A percentile compares a stretch with the other conserved stretches of the same genome.
phyloP scores from a whole-genome alignment of 208 protist species.

The Herpetomonas tarakana region DNA sequence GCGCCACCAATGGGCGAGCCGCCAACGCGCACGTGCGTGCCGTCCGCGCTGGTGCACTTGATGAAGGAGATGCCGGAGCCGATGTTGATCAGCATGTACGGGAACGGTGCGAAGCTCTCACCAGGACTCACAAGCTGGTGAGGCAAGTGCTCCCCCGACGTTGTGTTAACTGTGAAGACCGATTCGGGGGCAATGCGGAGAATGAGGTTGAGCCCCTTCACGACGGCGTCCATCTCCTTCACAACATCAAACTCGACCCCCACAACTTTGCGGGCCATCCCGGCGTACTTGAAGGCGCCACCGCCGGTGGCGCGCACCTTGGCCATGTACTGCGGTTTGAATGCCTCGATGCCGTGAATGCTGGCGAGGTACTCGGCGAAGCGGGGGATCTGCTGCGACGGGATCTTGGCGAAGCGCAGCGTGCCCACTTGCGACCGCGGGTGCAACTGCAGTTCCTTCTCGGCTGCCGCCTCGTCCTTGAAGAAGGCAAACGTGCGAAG shows the following conservation, averaged over 20 bases:
- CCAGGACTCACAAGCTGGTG: conserved; percentile 51
- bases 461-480: conserved; percentile 24
- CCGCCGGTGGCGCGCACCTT: conserved; percentile 84
- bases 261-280: conserved; percentile 40
- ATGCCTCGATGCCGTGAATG: conserved; percentile 30
- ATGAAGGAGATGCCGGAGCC: conserved; percentile 97
- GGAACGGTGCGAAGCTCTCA: conserved; percentile 73
- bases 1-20: conserved; percentile 96
- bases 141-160: conserved; percentile 53
- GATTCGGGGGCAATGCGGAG: conserved; percentile 60
- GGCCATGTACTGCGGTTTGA: conserved; percentile 33
- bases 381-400: conserved; percentile 71
- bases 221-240: conserved; percentile 89
- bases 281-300: conserved; percentile 87
- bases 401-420: conserved; percentile 83
- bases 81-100: conserved; percentile 97
- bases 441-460: conserved; percentile 30
- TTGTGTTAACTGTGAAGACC: conserved; percentile 81
- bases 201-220: conserved; percentile 86
- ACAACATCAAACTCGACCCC: conserved; percentile 72
- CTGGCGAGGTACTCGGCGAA: conserved; percentile 60
- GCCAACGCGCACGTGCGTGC: conserved; percentile 91
- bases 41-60: conserved; percentile 81
- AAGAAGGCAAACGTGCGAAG: conserved; percentile 68
- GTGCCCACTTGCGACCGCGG: conserved; percentile 49